phyloP scores from a whole-genome alignment of 2,329 filamentous ascomycete species.

The Cadophora sp. region DNA sequence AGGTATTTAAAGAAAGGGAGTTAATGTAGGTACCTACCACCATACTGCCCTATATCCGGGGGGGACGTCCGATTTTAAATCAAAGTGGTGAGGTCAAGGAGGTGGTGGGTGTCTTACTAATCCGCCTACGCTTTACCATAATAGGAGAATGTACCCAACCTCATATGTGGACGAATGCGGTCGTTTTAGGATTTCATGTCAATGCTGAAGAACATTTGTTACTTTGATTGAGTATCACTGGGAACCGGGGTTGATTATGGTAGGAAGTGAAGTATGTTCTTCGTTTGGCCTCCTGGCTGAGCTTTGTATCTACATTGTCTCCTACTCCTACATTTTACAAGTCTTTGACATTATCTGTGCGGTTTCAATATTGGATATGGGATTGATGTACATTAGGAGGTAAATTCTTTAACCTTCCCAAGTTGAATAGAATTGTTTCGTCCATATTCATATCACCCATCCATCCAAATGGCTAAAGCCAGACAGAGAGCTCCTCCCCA shows the following conservation, averaged over 20 bases:
- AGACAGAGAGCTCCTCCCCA: constrained; percentile 15
- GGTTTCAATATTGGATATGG: no score
- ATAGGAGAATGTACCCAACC: neutral
- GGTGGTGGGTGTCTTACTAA: neutral
- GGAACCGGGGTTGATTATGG: no score
- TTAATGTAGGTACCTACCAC: neutral
- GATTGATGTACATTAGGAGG: no score
- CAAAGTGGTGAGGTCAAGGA: neutral
- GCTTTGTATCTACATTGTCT: no score
- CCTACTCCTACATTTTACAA: no score
- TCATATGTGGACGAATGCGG: neutral
- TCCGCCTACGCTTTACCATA: neutral
- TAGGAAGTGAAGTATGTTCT: no score
- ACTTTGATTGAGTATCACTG: no score
- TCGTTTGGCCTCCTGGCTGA: no score
- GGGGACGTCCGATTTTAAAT: neutral
- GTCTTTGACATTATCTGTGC: no score
- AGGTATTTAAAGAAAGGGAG: neutral
- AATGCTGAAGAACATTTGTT: no score
- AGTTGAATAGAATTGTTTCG: neutral
- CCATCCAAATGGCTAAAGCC: neutral
- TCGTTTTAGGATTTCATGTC: neutral
- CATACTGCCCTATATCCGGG: neutral
- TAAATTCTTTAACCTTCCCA: no score
- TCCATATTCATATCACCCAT: neutral